These are phyloP conservation scores for Clausena lansium DNA, from an alignment of 345 rosid genomes.

Conservation along the genomic window DNA sequence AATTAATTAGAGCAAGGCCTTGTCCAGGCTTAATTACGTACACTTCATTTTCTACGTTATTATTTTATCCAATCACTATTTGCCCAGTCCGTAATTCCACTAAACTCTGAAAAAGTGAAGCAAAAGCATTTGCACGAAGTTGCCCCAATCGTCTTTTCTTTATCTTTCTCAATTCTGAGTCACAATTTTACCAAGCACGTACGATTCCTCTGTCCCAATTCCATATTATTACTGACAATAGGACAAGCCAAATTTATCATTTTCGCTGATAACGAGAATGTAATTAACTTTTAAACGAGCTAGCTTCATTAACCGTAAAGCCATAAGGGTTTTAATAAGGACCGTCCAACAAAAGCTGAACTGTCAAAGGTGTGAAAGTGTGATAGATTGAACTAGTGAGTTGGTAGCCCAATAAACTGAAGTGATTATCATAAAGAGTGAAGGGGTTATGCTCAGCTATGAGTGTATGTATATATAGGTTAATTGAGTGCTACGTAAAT, in stretches of 20 bases:
- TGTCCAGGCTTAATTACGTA: background rate
- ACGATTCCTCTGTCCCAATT: conserved; percentile 3
- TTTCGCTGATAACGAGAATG: background rate
- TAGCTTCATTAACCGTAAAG: no score
- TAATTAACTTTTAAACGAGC: background rate
- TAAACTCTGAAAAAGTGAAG: background rate
- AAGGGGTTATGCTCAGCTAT: no score
- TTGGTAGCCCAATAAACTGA: no score
- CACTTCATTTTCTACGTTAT: background rate
- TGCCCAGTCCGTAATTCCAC: background rate
- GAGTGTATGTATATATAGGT: no score
- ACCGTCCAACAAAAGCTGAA: background rate
- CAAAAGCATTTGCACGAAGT: background rate
- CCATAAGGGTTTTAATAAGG: no score
- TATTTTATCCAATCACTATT: conserved; percentile 1
- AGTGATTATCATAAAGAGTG: no score
- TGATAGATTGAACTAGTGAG: no score
- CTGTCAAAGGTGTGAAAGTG: background rate
- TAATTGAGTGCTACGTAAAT: background rate
- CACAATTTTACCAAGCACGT: background rate
- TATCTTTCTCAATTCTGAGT: no score
- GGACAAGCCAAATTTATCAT: background rate
- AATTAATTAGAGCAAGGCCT: no score
- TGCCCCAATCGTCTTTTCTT: background rate
- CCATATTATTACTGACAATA: background rate